These are phyloP conservation scores for Penicillium daleae DNA, from an alignment of 495 filamentous ascomycete species.

Conservation along the genomic window DNA sequence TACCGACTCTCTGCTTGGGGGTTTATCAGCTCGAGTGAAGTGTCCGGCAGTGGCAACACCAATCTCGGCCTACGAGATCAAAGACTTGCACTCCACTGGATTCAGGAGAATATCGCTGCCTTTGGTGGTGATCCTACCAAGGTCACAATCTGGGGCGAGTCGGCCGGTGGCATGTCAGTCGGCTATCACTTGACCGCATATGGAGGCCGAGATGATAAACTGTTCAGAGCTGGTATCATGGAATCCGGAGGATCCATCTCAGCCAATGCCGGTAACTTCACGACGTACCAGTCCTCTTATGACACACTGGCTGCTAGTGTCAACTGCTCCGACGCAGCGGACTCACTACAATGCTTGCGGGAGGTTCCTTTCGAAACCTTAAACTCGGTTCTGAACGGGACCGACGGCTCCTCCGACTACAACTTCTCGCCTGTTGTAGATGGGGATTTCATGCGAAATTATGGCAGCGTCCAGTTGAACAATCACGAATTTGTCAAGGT, in stretches of 20 bases:
- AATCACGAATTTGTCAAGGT: constrained; percentile 49
- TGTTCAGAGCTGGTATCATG: constrained; percentile 52
- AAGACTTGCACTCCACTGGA: constrained; percentile 63
- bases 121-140: constrained; percentile 60
- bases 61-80: constrained; percentile 65
- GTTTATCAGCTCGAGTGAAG: constrained; percentile 46
- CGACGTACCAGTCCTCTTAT: constrained; percentile 43
- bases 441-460: constrained; percentile 50
- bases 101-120: constrained; percentile 58
- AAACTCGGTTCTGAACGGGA: constrained; percentile 45
- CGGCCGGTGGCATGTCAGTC: constrained; percentile 58
- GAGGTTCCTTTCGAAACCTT: constrained; percentile 46
- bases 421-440: constrained; percentile 53
- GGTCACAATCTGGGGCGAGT: constrained; percentile 74
- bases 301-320: constrained; percentile 43
- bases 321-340: constrained; percentile 40
- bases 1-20: constrained; percentile 62
- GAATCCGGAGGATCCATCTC: constrained; percentile 51
- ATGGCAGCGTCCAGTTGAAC: constrained; percentile 39
- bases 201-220: constrained; percentile 49
- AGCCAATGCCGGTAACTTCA: constrained; percentile 33
- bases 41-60: constrained; percentile 46
- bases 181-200: constrained; percentile 57
- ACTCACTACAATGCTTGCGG: constrained; percentile 53
- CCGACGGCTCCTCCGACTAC: constrained; percentile 34